Evolutionary conservation across 2,329 filamentous ascomycete genomes (phyloP), one percentile per base, ranked within the genome.

Genomic region (Fusarium sp.): DNA sequence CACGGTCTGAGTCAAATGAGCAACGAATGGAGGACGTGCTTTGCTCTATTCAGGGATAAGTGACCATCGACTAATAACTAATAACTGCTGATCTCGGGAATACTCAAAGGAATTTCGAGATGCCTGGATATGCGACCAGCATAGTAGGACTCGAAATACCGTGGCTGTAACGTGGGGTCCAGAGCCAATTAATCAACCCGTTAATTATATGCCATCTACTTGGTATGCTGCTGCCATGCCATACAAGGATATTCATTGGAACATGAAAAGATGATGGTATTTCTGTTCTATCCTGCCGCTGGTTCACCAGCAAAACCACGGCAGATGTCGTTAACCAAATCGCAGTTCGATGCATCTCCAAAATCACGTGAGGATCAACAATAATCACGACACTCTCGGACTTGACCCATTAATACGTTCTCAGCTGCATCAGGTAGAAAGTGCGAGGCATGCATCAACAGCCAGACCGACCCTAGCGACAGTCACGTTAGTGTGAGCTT

Each of bases 391-490:
- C 25, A 42, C 49, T 15, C 19, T 46, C 10, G 42, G 23, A 35
- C 15, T 37, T 31, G 10, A 38, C 23, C 27, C 42, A 48, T 63
- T 57, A 49, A 50, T 37, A 43, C 44, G 25, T 39, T 45, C 17
- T 36, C 19, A 38, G 35, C 35, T 37, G 39, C 53, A 47, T 65
- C 72, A 83, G 36, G 77, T 73, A 32, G 82, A 84, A 53, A 95
- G 79, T 60, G 91, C 90, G 65, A 95, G 83, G 75, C 91, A 95
- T 43, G 91, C 91, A 76, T 95, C 91, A 36, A 95, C 91, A n/a
- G 91, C 91, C 67, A 92, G 79, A 35, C 91, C 91, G 70, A 95
- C 91, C 76, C 91, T 93, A 67, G 47, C 45, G 9, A 41, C 9
- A 41, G 5, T 10, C 7, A 41, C 21, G 10, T 66, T 59, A 65